Conservation (phyloP, 768 basidiomycete species). For the Lactifluus subvellereus region DNA sequence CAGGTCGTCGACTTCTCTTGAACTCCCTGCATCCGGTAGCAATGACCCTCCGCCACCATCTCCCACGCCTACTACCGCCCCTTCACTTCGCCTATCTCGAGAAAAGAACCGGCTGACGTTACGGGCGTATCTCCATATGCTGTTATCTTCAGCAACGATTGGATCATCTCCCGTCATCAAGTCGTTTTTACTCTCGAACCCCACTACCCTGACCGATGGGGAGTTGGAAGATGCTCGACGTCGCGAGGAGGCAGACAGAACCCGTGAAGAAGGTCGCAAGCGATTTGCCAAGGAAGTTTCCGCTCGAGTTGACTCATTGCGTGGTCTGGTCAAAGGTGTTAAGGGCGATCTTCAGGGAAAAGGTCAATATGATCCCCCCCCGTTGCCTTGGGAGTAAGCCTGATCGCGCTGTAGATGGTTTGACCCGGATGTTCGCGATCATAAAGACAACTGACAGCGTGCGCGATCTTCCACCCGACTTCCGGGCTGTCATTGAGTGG, state of each 20-base stretch:
- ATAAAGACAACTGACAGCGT: constrained; percentile 79
- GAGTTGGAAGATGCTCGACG: constrained; percentile 74
- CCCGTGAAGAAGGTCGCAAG: constrained; percentile 82
- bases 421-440: constrained; percentile 81
- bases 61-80: constrained; percentile 9
- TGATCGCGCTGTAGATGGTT: constrained; percentile 57
- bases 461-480: constrained; percentile 73
- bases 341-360: constrained; percentile 91
- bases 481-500: constrained; percentile 91
- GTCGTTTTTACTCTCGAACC: constrained; percentile 77
- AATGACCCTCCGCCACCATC: constrained; percentile 27
- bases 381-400: neutral
- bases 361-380: constrained; percentile 38
- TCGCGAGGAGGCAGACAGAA: constrained; percentile 83
- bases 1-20: constrained; percentile 2
- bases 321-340: constrained; percentile 78
- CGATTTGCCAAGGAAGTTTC: constrained; percentile 85
- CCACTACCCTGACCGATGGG: constrained; percentile 57
- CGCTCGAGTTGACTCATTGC: constrained; percentile 74
- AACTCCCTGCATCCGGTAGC: constrained; percentile 20
- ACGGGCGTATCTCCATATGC: constrained; percentile 81
- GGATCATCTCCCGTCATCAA: constrained; percentile 80
- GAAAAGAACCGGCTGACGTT: constrained; percentile 96
- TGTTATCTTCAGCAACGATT: constrained; percentile 66
- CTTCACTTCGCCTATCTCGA: constrained; percentile 52